These are phyloP conservation scores for Globisporangium splendens DNA, from an alignment of 352 stramenopile species.

Conservation along the genomic window DNA sequence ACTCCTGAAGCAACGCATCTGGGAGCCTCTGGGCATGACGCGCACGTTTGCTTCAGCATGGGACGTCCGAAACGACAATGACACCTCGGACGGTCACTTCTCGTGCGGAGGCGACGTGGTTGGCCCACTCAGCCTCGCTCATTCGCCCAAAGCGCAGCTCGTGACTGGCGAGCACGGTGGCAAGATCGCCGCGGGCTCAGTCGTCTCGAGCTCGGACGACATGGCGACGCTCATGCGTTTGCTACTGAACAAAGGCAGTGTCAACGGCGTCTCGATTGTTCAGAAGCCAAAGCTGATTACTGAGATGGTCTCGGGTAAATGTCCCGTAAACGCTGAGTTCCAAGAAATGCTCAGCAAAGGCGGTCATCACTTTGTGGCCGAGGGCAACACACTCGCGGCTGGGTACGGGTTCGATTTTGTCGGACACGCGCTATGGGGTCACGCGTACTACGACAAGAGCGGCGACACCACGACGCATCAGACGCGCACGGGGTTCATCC, in stretches of 20 bases:
- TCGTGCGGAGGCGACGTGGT: conserved; percentile 36
- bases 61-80: conserved; percentile 20
- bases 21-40: conserved; percentile 53
- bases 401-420: conserved; percentile 70
- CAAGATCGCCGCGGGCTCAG: conserved; percentile 42
- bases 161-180: conserved; percentile 10
- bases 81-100: conserved; percentile 44
- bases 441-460: conserved; percentile 68
- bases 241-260: conserved; percentile 60
- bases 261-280: conserved; percentile 44
- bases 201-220: conserved; percentile 49
- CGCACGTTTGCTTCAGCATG: conserved; percentile 41
- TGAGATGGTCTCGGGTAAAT: conserved; percentile 63
- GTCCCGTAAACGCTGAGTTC: conserved; percentile 30
- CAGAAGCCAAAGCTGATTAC: conserved; percentile 33
- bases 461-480: conserved; percentile 52
- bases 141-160: conserved; percentile 31
- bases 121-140: conserved; percentile 41
- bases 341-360: conserved; percentile 30
- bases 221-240: conserved; percentile 53
- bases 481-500: conserved; percentile 50
- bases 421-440: conserved; percentile 48
- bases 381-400: conserved; percentile 48
- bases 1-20: conserved; percentile 48
- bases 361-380: conserved; percentile 40